Evolutionary conservation across 345 rosid genomes (phyloP).

Genomic region (Limnanthes douglasii): DNA sequence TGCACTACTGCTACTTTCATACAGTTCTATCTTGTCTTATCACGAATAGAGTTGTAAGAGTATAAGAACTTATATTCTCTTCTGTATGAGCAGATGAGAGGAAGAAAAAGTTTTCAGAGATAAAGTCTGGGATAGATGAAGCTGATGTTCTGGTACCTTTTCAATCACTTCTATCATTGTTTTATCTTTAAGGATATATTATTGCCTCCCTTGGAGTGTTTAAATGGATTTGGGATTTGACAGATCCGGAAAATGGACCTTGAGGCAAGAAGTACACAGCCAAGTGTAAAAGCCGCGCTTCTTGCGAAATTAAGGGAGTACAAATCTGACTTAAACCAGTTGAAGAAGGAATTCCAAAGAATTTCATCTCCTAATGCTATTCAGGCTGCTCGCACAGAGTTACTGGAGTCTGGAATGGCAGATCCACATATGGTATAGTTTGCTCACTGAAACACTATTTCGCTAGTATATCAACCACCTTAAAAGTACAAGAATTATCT

Average conservation of each 20-base stretch:
- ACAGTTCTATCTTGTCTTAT: too few species aligned
- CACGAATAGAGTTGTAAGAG: too few species aligned
- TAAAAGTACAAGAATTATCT: too few species aligned
- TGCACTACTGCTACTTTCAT: too few species aligned
- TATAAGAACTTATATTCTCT: too few species aligned
- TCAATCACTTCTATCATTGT: neutral
- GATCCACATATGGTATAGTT: conserved; percentile 33
- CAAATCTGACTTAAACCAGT: conserved; percentile 62
- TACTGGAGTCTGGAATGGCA: conserved; percentile 49
- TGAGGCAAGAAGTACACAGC: conserved; percentile 80
- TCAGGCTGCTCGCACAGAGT: conserved; percentile 41
- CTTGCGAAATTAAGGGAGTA: conserved; percentile 86
- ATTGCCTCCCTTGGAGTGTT: neutral
- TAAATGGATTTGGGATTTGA: neutral
- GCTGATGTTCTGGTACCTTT: conserved; percentile 62
- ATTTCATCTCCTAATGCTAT: conserved; percentile 28
- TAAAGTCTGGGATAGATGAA: conserved; percentile 65
- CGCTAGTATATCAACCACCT: too few species aligned
- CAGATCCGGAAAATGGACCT: conserved; percentile 88
- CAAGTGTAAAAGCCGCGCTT: conserved; percentile 58
- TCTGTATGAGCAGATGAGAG: conserved; percentile 63
- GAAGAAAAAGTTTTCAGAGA: conserved; percentile 34
- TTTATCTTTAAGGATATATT: neutral
- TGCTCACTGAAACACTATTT: too few species aligned
- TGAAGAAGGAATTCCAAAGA: conserved; percentile 73